phyloP scores from a whole-genome alignment of 2,329 filamentous ascomycete genomes.

The Fusarium oligoseptatum region DNA sequence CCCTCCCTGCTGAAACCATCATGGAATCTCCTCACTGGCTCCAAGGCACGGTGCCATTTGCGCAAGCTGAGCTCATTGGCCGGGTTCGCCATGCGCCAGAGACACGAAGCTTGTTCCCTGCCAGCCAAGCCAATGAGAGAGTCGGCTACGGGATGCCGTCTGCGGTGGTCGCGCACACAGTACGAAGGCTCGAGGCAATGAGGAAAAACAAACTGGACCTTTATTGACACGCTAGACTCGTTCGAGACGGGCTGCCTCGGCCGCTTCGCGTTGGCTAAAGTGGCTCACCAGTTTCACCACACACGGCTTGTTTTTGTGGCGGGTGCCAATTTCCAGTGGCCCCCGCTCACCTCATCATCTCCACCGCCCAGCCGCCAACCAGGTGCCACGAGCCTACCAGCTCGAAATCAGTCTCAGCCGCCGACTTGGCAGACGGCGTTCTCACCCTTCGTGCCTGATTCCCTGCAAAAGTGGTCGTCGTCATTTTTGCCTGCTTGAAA shows the following conservation, averaged over 20 bases:
- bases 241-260: conserved; percentile 25
- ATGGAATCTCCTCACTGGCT: conserved; percentile 39
- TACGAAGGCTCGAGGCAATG: conserved; percentile 5
- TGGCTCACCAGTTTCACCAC: conserved; percentile 37
- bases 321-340: conserved; percentile 42
- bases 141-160: conserved; percentile 16
- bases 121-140: conserved; percentile 28
- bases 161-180: conserved; percentile 26
- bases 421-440: conserved; percentile 18
- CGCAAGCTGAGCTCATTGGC: conserved; percentile 28
- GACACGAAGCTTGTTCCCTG: conserved; percentile 36
- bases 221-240: conserved; percentile 1
- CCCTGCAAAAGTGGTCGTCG: conserved; percentile 33
- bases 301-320: conserved; percentile 30
- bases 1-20: conserved; percentile 38
- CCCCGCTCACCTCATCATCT: conserved; percentile 5
- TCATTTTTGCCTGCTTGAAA: conserved; percentile 48
- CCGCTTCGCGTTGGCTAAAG: conserved; percentile 29
- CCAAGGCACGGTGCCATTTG: conserved; percentile 20
- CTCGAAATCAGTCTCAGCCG: conserved; percentile 14
- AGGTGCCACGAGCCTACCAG: neutral
- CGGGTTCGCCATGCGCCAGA: conserved; percentile 15
- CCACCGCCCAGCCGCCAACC: conserved; percentile 22
- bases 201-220: conserved; percentile 1
- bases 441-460: conserved; percentile 41